phyloP scores from a whole-genome alignment of 768 basidiomycete genomes.

The Amyloporia xantha region DNA sequence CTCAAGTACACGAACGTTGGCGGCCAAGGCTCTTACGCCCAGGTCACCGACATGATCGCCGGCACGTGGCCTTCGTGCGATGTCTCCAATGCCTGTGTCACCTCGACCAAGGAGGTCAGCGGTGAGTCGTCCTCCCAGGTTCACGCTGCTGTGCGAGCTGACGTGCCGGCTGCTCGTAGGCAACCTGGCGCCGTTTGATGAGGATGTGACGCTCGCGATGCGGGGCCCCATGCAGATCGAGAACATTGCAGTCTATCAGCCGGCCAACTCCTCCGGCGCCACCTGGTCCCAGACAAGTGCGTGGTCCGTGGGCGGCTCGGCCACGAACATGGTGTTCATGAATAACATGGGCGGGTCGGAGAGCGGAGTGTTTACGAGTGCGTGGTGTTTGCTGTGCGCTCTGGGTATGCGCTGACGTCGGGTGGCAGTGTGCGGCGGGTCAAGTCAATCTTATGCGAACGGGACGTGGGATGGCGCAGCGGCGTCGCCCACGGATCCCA shows the following conservation, averaged over 20 bases:
- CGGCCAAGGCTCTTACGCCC: conserved; percentile 19
- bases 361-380: conserved; percentile 24
- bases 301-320: conserved; percentile 13
- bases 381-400: conserved; percentile 8
- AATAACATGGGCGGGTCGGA: conserved; percentile 23
- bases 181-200: conserved; percentile 24
- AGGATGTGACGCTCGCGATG: conserved; percentile 23
- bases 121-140: conserved; percentile 13
- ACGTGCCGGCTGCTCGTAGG: too few relatives aligned
- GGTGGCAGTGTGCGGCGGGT: conserved; percentile 21
- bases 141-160: too few relatives aligned
- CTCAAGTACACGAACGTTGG: conserved; percentile 24
- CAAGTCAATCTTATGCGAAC: conserved; percentile 24
- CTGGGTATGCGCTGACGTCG: too few relatives aligned
- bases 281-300: conserved; percentile 22
- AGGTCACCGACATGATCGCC: conserved; percentile 23
- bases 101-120: conserved; percentile 13
- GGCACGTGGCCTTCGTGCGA: conserved; percentile 21
- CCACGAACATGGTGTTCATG: conserved; percentile 25
- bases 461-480: conserved; percentile 18
- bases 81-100: conserved; percentile 18
- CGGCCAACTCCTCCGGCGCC: conserved; percentile 16
- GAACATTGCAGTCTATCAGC: conserved; percentile 26
- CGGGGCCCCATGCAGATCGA: conserved; percentile 21
- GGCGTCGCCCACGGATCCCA: conserved; percentile 15